Conservation (phyloP, 2,329 filamentous ascomycete species). For the Parastagonospora avenae region DNA sequence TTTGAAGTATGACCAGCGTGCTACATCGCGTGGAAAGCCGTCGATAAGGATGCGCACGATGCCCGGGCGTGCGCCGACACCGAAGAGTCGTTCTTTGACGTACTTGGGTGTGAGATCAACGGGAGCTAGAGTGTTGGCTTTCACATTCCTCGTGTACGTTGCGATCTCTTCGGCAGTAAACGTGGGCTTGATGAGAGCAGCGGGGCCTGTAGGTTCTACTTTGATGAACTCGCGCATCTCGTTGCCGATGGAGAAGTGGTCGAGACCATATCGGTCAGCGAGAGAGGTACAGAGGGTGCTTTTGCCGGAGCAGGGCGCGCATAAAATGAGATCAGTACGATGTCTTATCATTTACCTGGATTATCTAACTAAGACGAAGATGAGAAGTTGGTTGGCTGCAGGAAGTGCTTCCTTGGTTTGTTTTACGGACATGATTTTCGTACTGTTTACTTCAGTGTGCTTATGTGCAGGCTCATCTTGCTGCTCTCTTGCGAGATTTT, state of each 20-base stretch:
- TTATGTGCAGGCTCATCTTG: neutral
- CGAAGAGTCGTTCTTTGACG: slow-evolving; percentile 11
- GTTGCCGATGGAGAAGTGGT: slow-evolving; percentile 14
- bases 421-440: neutral
- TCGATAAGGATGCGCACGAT: slow-evolving; percentile 10
- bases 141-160: slow-evolving; percentile 1
- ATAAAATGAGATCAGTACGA: neutral
- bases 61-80: neutral
- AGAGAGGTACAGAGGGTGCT: slow-evolving; percentile 12
- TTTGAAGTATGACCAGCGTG: slow-evolving; percentile 9
- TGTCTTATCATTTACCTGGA: no score
- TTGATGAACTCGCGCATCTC: slow-evolving; percentile 13
- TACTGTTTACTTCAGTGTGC: neutral
- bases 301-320: slow-evolving; percentile 18
- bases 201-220: slow-evolving; percentile 1
- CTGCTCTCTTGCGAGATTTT: no score
- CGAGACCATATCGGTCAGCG: slow-evolving; percentile 5
- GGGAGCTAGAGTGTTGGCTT: slow-evolving; percentile 7
- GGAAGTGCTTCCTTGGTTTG: neutral
- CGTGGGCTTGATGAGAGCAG: slow-evolving; percentile 6
- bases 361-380: slow-evolving; percentile 9
- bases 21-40: slow-evolving; percentile 12
- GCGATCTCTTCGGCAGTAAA: slow-evolving; percentile 5
- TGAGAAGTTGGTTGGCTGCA: neutral
- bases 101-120: slow-evolving; percentile 7